Percentiles rank a stretch among this genome's conserved stretches.
phyloP scores from a whole-genome alignment of 1,284 basidiomycete genomes.

The Leccinum subfulvum region DNA sequence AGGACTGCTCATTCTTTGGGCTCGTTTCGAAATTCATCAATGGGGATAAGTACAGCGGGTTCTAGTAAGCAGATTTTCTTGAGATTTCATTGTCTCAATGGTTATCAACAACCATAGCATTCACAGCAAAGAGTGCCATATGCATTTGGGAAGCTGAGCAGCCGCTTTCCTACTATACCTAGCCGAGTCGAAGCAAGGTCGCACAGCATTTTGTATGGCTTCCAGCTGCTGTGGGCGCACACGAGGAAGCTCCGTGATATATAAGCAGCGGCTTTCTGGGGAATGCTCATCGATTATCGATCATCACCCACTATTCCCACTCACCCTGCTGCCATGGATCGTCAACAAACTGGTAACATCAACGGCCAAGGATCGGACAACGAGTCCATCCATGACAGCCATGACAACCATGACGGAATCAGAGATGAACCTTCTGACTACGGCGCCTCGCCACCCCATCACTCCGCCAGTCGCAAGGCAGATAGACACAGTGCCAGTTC shows the following conservation, averaged over 20 bases:
- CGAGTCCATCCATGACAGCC: not conserved
- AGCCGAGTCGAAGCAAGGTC: not conserved
- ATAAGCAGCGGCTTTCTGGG: not conserved
- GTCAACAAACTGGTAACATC: not conserved
- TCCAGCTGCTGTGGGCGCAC: not conserved
- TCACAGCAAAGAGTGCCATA: not conserved
- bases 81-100: not conserved
- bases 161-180: not conserved
- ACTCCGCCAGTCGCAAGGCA: not conserved
- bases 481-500: not conserved
- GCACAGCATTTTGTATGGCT: too few relatives aligned
- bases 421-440: conserved; percentile 12
- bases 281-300: not conserved
- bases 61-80: not conserved
- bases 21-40: not conserved
- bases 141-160: not conserved
- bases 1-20: not conserved
- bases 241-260: not conserved
- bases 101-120: not conserved
- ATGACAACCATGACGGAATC: not conserved
- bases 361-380: not conserved
- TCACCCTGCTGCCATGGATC: not conserved
- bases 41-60: not conserved
- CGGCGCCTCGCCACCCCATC: conserved; percentile 12
- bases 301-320: not conserved